phyloP scores from a whole-genome alignment of 2,329 filamentous ascomycete species.

The Aspergillus versicolor region DNA sequence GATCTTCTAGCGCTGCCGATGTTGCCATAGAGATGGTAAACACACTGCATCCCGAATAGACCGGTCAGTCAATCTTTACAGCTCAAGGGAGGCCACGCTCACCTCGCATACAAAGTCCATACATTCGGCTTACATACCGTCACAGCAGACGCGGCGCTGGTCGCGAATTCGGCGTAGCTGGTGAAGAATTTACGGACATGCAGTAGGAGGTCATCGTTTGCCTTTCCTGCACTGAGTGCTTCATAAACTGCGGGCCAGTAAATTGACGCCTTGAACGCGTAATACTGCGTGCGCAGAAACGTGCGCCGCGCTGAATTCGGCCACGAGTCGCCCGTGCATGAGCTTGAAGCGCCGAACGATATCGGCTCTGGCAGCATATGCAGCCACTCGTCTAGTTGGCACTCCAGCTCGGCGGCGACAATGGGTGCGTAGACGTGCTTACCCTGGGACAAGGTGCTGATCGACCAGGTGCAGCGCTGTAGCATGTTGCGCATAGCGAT shows the following conservation, averaged over 20 bases:
- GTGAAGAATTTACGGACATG: not conserved
- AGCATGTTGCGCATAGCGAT: conserved; percentile 16
- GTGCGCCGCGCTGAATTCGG: not conserved
- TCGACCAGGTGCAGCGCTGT: conserved; percentile 1
- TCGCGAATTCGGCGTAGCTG: not conserved
- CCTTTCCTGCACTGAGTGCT: not conserved
- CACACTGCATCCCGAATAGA: not conserved
- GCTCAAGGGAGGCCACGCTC: no score
- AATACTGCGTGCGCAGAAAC: conserved; percentile 4
- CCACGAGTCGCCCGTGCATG: no score
- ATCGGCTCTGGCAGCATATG: not conserved
- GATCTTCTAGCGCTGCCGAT: not conserved
- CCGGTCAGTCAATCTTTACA: no score
- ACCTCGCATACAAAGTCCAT: conserved; percentile 7
- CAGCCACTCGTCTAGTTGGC: conserved; percentile 6
- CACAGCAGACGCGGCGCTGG: not conserved
- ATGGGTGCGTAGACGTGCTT: not conserved
- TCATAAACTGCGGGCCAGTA: conserved; percentile 7
- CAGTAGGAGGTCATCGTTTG: not conserved
- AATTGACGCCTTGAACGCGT: not conserved
- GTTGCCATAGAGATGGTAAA: conserved; percentile 1
- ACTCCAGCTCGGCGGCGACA: conserved; percentile 2
- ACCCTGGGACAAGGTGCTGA: not conserved
- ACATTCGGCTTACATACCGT: not conserved
- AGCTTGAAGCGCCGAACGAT: not conserved